Evolutionary conservation across 352 stramenopile species (phyloP), one percentile per base, ranked within the genome.

Genomic region (Phytophthora brassicae): DNA sequence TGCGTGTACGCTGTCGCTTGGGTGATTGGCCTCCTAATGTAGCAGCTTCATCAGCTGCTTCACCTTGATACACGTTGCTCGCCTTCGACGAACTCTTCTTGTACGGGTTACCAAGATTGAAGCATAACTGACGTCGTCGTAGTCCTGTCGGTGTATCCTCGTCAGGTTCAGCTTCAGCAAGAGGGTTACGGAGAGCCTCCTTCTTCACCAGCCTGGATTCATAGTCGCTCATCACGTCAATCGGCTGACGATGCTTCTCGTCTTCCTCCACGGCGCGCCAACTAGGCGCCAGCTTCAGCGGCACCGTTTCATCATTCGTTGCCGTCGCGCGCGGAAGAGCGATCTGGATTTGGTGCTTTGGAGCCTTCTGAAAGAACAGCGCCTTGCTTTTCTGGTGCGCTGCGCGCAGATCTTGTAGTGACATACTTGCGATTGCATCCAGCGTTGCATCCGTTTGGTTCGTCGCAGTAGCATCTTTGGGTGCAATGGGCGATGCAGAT

Each of bases 171-270:
- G 87, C 84, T 39, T 96, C 86, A 19, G 78, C 79, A 13, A 92
- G 73, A n/a, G 87, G 87, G 46, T 96, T 94, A 7, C 87, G 79
- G 22, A 94, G 69, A 2, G 84, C 85, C 45, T 96, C 87, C 45
- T 94, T 96, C 64, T 91, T 94, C 43, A 96, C 77, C 23, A 93
- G 41, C n/a, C 84, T 76, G 0, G 87, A 92, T 24, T 94, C 86
- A 58, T 96, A 96, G 54, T 96, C 86, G 52, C 85, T 92, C 87
- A 96, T 96, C 4, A 89, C 81, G 23, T 94, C 87, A 42, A 96
- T 94, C 4, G 87, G 84, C 35, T 94, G 80, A 12, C 77, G 78
- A 51, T 94, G 85, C 60, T 92, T 94, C 47, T 91, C 81, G 51
- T 94, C 83, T 53, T 96, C 79, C 54, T 91, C 79, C 4, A 73